These are phyloP conservation scores for Exophiala sp. DNA, from an alignment of 2,329 filamentous ascomycete genomes.

Conservation along the genomic window DNA sequence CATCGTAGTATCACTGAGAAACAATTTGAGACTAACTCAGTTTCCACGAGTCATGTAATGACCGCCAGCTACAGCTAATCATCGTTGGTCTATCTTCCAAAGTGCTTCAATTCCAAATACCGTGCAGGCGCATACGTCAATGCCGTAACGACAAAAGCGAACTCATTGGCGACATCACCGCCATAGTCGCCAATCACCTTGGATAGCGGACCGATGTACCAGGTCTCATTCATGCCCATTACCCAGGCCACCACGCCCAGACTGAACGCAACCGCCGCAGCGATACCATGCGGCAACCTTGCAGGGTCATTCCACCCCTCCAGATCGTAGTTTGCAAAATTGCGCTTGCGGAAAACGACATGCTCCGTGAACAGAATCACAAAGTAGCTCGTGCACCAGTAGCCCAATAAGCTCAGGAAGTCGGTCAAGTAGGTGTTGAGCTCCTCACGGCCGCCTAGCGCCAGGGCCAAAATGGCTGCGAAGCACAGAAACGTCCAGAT, in stretches of 20 bases:
- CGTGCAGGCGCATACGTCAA: conserved; percentile 48
- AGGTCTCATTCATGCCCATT: conserved; percentile 59
- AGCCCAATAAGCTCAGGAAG: conserved; percentile 49
- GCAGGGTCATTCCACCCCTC: conserved; percentile 48
- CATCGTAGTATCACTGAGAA: too few relatives aligned
- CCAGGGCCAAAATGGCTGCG: conserved; percentile 44
- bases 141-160: conserved; percentile 50
- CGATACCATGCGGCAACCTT: conserved; percentile 45
- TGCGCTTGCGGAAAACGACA: conserved; percentile 46
- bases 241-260: conserved; percentile 49
- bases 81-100: conserved; percentile 13
- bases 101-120: conserved; percentile 41
- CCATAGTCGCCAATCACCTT: conserved; percentile 44
- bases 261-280: conserved; percentile 43
- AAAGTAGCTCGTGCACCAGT: conserved; percentile 51
- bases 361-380: conserved; percentile 50
- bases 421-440: conserved; percentile 46
- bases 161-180: conserved; percentile 52
- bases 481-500: conserved; percentile 50
- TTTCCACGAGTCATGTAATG: too few relatives aligned
- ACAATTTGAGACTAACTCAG: too few relatives aligned
- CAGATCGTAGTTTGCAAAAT: conserved; percentile 46
- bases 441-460: conserved; percentile 42
- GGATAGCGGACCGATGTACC: conserved; percentile 46
- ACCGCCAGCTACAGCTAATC: too few relatives aligned